These are phyloP conservation scores for Selaginella moellendorffii DNA, from an alignment of 75 land plant species.

Conservation along the genomic window DNA sequence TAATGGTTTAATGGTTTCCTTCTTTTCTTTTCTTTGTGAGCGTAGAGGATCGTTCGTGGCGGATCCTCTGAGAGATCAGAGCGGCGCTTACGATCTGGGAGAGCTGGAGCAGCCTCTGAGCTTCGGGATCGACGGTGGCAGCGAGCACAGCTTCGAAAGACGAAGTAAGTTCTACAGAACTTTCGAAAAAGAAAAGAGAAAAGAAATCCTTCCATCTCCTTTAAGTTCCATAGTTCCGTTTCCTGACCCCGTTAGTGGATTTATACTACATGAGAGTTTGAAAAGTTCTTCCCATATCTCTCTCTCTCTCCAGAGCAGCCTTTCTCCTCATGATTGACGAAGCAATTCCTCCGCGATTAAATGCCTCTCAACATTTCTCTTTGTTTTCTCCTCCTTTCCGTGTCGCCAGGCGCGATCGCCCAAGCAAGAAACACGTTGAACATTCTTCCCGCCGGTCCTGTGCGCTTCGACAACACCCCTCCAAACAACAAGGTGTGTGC, in stretches of 20 bases:
- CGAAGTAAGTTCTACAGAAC: slow-evolving; percentile 1
- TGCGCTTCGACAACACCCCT: slow-evolving; percentile 7
- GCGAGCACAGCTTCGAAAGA: not conserved
- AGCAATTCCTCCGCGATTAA: not conserved
- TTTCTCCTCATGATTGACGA: not conserved
- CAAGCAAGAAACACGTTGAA: not conserved
- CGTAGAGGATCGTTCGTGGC: slow-evolving; percentile 2
- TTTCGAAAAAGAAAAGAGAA: no score
- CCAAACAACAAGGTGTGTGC: not conserved
- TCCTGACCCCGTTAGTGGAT: no score
- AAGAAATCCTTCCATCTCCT: no score
- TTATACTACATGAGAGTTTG: no score
- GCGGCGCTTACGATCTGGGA: slow-evolving; percentile 3
- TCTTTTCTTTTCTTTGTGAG: not conserved
- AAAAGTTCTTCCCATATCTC: not conserved
- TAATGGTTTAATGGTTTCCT: not conserved
- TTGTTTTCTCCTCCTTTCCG: not conserved
- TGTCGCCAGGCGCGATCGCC: not conserved
- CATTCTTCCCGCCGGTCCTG: slow-evolving; percentile 1
- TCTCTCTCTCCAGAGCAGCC: not conserved
- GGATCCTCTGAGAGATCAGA: not conserved
- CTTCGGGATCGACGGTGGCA: not conserved
- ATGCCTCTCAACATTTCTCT: not conserved
- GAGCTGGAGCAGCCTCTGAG: slow-evolving; percentile 9
- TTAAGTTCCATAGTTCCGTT: no score